Evolutionary conservation across 805 yeast genomes (phyloP).

Genomic region (Hanseniaspora nectarophila): DNA sequence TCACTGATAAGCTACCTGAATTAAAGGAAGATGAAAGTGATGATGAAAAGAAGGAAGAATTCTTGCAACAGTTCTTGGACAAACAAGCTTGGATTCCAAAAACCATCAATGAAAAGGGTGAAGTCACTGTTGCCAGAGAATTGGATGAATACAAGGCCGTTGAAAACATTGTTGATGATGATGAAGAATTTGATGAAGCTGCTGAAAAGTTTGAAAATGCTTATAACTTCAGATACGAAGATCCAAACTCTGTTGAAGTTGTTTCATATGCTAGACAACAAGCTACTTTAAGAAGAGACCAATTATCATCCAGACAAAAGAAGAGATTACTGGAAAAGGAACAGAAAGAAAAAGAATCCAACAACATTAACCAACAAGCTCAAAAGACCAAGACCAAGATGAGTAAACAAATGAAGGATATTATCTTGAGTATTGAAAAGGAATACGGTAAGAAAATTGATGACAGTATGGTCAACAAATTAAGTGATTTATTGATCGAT

Average conservation of each 20-base stretch:
- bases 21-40: slow-evolving; percentile 53
- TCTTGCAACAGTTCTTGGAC: slow-evolving; percentile 59
- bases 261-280: slow-evolving; percentile 90
- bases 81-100: slow-evolving; percentile 85
- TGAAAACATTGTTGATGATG: slow-evolving; percentile 39
- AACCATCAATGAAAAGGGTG: slow-evolving; percentile 30
- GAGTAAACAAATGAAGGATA: slow-evolving; percentile 48
- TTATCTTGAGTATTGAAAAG: slow-evolving; percentile 35
- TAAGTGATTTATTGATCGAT: slow-evolving; percentile 70
- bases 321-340: slow-evolving; percentile 63
- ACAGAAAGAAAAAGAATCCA: slow-evolving; percentile 41
- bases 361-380: slow-evolving; percentile 64
- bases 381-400: slow-evolving; percentile 27
- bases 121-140: slow-evolving; percentile 37
- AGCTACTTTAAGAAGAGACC: slow-evolving; percentile 78
- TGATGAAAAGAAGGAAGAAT: slow-evolving; percentile 46
- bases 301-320: slow-evolving; percentile 61
- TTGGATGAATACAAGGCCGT: slow-evolving; percentile 21
- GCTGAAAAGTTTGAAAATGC: slow-evolving; percentile 86
- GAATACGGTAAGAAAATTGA: slow-evolving; percentile 39
- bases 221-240: slow-evolving; percentile 90
- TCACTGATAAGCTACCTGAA: slow-evolving; percentile 19
- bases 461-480: slow-evolving; percentile 47
- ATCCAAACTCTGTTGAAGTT: slow-evolving; percentile 79
- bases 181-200: slow-evolving; percentile 81